These are phyloP conservation scores for Leersia perrieri DNA, from an alignment of 176 grass and related monocot species.

Conservation along the genomic window DNA sequence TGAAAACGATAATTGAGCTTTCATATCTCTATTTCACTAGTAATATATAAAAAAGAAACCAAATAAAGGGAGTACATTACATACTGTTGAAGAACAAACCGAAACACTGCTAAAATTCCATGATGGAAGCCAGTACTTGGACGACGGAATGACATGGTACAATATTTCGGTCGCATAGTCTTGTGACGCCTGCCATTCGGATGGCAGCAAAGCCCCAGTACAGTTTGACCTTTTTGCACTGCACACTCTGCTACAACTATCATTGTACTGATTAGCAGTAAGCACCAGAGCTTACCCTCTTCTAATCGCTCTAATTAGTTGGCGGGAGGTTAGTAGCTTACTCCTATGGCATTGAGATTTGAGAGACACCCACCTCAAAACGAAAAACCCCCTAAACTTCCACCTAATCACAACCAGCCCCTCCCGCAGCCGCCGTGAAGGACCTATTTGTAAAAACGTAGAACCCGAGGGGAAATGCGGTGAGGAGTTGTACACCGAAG, in stretches of 20 bases:
- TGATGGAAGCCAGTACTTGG: too few species aligned
- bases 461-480: slow-evolving; percentile 14
- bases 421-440: fast-evolving
- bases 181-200: background rate
- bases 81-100: too few species aligned
- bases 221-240: background rate
- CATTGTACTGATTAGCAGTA: too few species aligned
- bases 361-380: background rate
- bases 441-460: fast-evolving
- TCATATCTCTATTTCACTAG: too few species aligned
- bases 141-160: background rate
- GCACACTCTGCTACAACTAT: background rate
- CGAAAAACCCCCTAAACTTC: fast-evolving
- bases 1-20: too few species aligned
- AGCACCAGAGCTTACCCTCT: background rate
- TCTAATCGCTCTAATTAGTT: slow-evolving; percentile 11
- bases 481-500: background rate
- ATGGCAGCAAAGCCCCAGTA: background rate
- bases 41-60: too few species aligned
- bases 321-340: background rate
- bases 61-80: too few species aligned
- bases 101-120: too few species aligned
- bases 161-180: background rate
- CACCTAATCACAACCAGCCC: fast-evolving
- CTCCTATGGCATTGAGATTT: background rate